Percentiles rank a stretch among this genome's conserved stretches.
Evolutionary conservation across 352 stramenopile genomes (phyloP).

Genomic region (Elongisporangium prolatum): DNA sequence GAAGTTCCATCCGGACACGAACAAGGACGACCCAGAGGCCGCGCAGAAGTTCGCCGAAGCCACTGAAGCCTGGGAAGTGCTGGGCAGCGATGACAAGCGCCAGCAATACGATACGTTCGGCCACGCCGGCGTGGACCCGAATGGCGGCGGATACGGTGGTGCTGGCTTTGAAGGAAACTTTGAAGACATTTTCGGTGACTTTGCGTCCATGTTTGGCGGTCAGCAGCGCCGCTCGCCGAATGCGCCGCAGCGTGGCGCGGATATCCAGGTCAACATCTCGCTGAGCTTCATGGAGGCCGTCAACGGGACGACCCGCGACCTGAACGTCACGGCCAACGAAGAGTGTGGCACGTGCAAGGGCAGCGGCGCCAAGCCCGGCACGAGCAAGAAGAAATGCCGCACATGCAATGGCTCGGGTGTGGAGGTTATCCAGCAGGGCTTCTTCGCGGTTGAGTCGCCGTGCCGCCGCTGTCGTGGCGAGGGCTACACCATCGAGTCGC

Average conservation of each 20-base stretch:
- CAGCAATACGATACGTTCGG: conserved; percentile 94
- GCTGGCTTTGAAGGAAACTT: conserved; percentile 73
- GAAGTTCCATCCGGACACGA: conserved; percentile 98
- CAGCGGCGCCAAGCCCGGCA: conserved; percentile 78
- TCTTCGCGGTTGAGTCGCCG: conserved; percentile 86
- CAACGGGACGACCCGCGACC: conserved; percentile 87
- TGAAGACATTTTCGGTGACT: conserved; percentile 89
- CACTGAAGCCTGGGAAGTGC: conserved; percentile 92
- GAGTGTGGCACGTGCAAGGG: conserved; percentile 77
- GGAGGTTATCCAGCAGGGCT: conserved; percentile 85
- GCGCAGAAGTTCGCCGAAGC: conserved; percentile 92
- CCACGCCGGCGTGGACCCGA: conserved; percentile 92
- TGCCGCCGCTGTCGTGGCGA: conserved; percentile 81
- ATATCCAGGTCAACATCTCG: conserved; percentile 93
- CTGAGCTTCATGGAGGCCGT: conserved; percentile 95
- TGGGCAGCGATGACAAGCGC: conserved; percentile 91
- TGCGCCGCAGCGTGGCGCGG: conserved; percentile 83
- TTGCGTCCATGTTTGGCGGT: conserved; percentile 78
- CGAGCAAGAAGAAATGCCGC: conserved; percentile 72
- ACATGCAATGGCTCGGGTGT: conserved; percentile 82
- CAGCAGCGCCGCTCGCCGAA: conserved; percentile 61
- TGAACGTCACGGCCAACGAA: conserved; percentile 77
- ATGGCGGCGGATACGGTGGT: conserved; percentile 54
- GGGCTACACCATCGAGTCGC: conserved; percentile 81
- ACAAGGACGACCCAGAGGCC: conserved; percentile 90